Percentiles rank a stretch among this genome's conserved stretches.
phyloP scores from a whole-genome alignment of 768 basidiomycete genomes.

The Nidularia pulvinata region DNA sequence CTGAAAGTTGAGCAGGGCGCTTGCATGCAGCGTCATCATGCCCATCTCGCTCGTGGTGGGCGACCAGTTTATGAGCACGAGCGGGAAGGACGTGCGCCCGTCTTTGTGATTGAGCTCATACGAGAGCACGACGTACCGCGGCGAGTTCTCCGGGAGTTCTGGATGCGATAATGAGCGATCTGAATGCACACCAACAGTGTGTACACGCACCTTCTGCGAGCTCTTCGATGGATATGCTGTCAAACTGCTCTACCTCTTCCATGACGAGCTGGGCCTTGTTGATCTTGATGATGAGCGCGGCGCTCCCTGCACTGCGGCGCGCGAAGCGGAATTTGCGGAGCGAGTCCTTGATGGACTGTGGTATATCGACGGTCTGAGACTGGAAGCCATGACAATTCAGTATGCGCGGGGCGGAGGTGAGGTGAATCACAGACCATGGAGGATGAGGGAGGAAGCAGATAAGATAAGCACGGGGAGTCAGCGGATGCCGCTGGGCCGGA shows the following conservation, averaged over 20 bases:
- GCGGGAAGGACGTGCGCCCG: conserved; percentile 82
- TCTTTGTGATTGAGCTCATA: conserved; percentile 81
- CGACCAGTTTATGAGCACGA: conserved; percentile 89
- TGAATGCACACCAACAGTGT: not conserved
- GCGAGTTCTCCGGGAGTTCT: conserved; percentile 90
- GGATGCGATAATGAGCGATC: not conserved
- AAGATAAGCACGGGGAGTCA: not conserved
- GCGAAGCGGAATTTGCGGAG: conserved; percentile 82
- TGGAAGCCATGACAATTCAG: conserved; percentile 19
- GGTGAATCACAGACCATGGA: conserved; percentile 28
- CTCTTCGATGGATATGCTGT: conserved; percentile 76
- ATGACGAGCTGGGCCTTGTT: conserved; percentile 80
- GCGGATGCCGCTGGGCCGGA: not conserved
- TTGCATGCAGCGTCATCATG: conserved; percentile 81
- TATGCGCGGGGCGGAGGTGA: not conserved
- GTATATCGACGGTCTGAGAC: conserved; percentile 86
- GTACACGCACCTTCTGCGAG: conserved; percentile 74
- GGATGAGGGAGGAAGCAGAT: conserved; percentile 22
- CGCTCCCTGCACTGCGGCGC: conserved; percentile 69
- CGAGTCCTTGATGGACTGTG: conserved; percentile 70
- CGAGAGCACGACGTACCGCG: conserved; percentile 84
- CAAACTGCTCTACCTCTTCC: conserved; percentile 83
- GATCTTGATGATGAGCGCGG: conserved; percentile 89
- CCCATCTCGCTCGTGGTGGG: conserved; percentile 77
- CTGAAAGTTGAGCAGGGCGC: conserved; percentile 80